A percentile compares a stretch with the other conserved stretches of the same genome.
phyloP scores from a whole-genome alignment of 345 rosid species.

The Euclidium syriacum region DNA sequence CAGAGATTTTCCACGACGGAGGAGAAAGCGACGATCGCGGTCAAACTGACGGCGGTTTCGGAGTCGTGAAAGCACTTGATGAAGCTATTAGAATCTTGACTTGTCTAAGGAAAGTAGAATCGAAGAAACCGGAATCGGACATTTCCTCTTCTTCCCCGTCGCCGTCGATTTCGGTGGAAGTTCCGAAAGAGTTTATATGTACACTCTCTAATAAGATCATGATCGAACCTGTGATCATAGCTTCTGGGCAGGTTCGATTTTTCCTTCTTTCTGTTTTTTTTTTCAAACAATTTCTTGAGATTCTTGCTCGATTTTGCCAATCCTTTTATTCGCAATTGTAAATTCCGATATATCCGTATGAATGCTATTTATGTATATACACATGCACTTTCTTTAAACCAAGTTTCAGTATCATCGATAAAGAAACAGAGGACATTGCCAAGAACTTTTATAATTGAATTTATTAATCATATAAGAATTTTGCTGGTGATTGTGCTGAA shows the following conservation, averaged over 20 bases:
- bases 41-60: neutral
- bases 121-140: conserved; percentile 7
- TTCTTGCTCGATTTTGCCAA: neutral
- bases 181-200: conserved; percentile 24
- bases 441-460: neutral
- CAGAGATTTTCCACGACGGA: conserved; percentile 29
- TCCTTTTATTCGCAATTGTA: neutral
- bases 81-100: conserved; percentile 37
- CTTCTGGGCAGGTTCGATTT: conserved; percentile 49
- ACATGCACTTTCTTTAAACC: neutral
- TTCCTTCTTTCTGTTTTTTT: neutral
- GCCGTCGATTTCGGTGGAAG: neutral
- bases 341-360: neutral
- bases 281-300: neutral
- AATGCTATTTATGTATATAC: neutral
- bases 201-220: conserved; percentile 15
- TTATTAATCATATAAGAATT: too few species aligned
- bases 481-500: conserved; percentile 1
- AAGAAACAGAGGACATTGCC: conserved; percentile 13
- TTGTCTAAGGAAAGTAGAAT: conserved; percentile 24
- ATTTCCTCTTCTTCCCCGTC: neutral
- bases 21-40: neutral
- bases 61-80: conserved; percentile 31
- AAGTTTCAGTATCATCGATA: neutral
- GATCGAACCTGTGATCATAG: conserved; percentile 52